A percentile compares a stretch with the other conserved stretches of the same genome.
These are phyloP conservation scores for Ascocoryne sarcoides DNA, from an alignment of 2,329 filamentous ascomycete genomes.

Conservation along the genomic window DNA sequence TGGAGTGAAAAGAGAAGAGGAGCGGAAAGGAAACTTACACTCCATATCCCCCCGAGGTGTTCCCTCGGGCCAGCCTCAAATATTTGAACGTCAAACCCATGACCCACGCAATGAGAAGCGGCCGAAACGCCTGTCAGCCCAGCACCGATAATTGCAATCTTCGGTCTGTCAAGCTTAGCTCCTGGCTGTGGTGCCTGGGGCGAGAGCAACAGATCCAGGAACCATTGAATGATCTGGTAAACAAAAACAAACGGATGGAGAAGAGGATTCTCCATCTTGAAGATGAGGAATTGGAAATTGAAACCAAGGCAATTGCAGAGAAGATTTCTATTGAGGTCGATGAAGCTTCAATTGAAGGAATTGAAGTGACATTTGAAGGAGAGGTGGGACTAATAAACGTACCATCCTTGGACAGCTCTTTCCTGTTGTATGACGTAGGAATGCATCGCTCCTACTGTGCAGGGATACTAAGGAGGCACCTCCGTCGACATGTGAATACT, in stretches of 20 bases:
- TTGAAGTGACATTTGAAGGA: too few relatives aligned
- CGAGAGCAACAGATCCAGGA: constrained; percentile 56
- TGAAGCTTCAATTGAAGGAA: too few relatives aligned
- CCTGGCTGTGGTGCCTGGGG: constrained; percentile 57
- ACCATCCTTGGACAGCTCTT: too few relatives aligned
- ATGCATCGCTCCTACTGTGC: too few relatives aligned
- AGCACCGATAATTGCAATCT: constrained; percentile 60
- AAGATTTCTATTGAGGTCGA: too few relatives aligned
- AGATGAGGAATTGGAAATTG: too few relatives aligned
- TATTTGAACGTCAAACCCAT: constrained; percentile 74
- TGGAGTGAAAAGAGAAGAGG: background rate
- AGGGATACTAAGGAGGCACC: too few relatives aligned
- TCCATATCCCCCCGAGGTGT: constrained; percentile 72
- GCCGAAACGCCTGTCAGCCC: constrained; percentile 69
- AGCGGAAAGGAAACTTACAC: constrained; percentile 37
- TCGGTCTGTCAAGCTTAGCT: constrained; percentile 49
- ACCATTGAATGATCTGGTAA: constrained; percentile 57
- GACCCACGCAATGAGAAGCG: constrained; percentile 73
- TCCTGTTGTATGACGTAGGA: too few relatives aligned
- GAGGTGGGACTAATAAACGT: too few relatives aligned
- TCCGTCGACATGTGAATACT: too few relatives aligned
- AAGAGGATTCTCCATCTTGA: constrained; percentile 33
- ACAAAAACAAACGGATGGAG: constrained; percentile 50
- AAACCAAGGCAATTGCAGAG: background rate
- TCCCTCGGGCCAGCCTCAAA: constrained; percentile 65